These are phyloP conservation scores for Pontederia paniculata DNA, from an alignment of 176 grass and related monocot species.

Conservation along the genomic window DNA sequence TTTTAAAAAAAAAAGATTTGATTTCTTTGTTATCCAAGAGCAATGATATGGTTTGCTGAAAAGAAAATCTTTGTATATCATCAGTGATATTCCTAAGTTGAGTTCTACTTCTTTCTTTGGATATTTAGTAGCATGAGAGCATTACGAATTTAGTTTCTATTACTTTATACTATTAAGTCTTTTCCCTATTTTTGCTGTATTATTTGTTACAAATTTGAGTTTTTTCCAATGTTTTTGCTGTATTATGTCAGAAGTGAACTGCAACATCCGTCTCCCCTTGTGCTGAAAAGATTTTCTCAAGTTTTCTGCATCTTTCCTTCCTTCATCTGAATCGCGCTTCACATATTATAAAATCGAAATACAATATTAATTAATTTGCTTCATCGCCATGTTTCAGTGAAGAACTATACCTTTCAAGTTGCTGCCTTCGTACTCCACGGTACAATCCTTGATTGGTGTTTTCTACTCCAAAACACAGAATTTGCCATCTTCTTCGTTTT, in stretches of 20 bases:
- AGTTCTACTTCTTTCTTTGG: too few species aligned
- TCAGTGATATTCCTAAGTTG: too few species aligned
- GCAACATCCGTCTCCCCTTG: conserved; percentile 81
- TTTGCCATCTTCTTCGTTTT: conserved; percentile 30
- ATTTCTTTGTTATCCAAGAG: too few species aligned
- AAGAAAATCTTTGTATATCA: too few species aligned
- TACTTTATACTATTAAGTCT: too few species aligned
- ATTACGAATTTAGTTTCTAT: too few species aligned
- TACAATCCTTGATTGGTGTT: conserved; percentile 89
- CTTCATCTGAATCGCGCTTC: conserved; percentile 30
- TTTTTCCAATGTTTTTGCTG: too few species aligned
- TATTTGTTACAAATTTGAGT: too few species aligned
- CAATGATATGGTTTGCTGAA: too few species aligned
- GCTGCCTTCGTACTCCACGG: conserved; percentile 40
- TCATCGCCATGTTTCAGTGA: conserved; percentile 3
- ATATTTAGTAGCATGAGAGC: too few species aligned
- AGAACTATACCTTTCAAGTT: conserved; percentile 50
- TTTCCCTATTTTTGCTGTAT: too few species aligned
- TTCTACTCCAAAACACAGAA: conserved; percentile 66
- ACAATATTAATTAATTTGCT: not conserved
- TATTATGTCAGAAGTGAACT: conserved; percentile 74
- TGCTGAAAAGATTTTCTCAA: conserved; percentile 61
- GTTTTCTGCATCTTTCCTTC: conserved; percentile 47
- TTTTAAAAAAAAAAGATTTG: too few species aligned
- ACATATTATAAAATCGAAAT: conserved; percentile 13